Evolutionary conservation across 164 flowering plant genomes (phyloP).

Genomic region (Paratinospora sagittata): DNA sequence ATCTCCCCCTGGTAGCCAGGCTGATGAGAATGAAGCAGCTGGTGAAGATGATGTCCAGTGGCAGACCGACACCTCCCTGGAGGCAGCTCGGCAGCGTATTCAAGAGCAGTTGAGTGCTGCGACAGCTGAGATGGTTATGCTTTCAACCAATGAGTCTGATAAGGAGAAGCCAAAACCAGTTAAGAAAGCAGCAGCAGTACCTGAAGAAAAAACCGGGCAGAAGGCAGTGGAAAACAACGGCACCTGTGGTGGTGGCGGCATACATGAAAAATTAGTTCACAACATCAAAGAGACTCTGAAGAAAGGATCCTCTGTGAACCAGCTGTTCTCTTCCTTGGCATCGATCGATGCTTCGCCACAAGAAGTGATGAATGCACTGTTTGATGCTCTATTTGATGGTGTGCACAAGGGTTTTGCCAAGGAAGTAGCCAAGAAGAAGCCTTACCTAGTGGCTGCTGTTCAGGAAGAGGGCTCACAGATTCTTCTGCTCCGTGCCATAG

Average conservation of each 20-base stretch:
- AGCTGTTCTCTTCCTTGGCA: slow-evolving; percentile 30
- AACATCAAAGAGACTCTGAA: slow-evolving; percentile 34
- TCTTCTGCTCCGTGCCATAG: slow-evolving; percentile 40
- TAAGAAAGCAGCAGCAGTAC: slow-evolving; percentile 4
- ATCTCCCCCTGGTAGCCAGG: slow-evolving; percentile 44
- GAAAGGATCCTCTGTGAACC: slow-evolving; percentile 35
- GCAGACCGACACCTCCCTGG: slow-evolving; percentile 74
- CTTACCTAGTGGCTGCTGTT: slow-evolving; percentile 36
- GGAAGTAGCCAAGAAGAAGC: slow-evolving; percentile 52
- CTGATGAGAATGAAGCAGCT: slow-evolving; percentile 37
- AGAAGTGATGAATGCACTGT: slow-evolving; percentile 39
- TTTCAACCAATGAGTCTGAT: slow-evolving; percentile 34
- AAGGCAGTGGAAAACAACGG: slow-evolving; percentile 3
- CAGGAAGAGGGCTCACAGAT: slow-evolving; percentile 43
- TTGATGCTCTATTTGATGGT: slow-evolving; percentile 52
- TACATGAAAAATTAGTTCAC: slow-evolving; percentile 27
- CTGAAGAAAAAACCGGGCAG: slow-evolving; percentile 21
- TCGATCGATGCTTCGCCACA: slow-evolving; percentile 35
- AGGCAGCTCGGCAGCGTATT: slow-evolving; percentile 60
- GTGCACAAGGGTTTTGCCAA: slow-evolving; percentile 55
- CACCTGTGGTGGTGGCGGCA: background rate
- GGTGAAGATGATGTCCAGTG: slow-evolving; percentile 56
- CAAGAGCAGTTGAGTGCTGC: slow-evolving; percentile 71
- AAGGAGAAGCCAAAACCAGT: slow-evolving; percentile 23
- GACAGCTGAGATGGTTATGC: slow-evolving; percentile 76